Base-by-base conservation (phyloP, 768 basidiomycete species). In the Phanerodontia chrysosporium region DNA sequence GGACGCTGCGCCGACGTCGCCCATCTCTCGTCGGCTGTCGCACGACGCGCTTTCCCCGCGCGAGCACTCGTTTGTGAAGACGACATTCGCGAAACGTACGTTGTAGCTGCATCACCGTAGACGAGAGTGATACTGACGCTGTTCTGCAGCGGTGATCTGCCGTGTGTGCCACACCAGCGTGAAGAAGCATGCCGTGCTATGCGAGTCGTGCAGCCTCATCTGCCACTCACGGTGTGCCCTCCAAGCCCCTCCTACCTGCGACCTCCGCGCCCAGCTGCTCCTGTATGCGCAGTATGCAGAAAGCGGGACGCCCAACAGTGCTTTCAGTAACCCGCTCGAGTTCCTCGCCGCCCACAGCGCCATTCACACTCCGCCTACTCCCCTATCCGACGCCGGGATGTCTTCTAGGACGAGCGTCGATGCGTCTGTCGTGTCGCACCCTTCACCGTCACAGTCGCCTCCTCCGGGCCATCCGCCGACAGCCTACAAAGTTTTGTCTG, bases 51-150 rank as follows among this genome's bases (percentile, higher is more conserved):
- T 88, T 62, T 82, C 83, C 3, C 82, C 86, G 21, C 81, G 83
- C 49, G 81, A 87, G 36, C 95, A 97, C 67, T 80, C 83, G 13
- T 95, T 96, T 70, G 89, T 96, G 29, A 95, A 92, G 76, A 95
- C 93, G 3, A 89, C 89, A 9, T 97, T 98, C 72, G 86, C 87
- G 67, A 95, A 95, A 78, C 84, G 95, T 97, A 69, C 70, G 90
- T 77, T 45, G 61, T 24, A 14, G 45, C n/a, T 51, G n/a, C 49
- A n/a, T 49, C 18, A 32, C 8, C 8, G 12, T 25, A 62, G 58
- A 52, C 54, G 25, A 8, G 45, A 30, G 24, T 55, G n/a, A 30
- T 44, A 4, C 55, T 63, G 45, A 60, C 29, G 25, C 32, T 27
- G 8, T 45, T 42, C 51, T 46, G 0, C 65, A 98, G 95, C 92